phyloP scores from a whole-genome alignment of 1,284 basidiomycete genomes.

The Marasmius tenuissimus region DNA sequence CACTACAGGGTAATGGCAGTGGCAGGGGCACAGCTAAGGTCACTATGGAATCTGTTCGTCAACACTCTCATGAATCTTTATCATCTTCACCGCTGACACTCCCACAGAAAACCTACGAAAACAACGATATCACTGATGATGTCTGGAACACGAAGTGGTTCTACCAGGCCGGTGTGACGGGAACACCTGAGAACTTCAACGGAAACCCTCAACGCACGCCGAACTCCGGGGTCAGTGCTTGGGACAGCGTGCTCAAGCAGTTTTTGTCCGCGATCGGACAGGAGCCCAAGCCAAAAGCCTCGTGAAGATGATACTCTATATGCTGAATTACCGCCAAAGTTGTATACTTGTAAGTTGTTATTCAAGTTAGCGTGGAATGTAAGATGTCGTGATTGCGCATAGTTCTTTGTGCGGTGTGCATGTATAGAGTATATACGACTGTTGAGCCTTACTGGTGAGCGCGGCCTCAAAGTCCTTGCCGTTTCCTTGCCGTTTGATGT shows the following conservation, averaged over 20 bases:
- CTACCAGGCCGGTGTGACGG: not conserved
- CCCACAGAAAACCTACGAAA: not conserved
- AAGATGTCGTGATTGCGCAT: no score
- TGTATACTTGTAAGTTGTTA: no score
- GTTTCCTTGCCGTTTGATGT: no score
- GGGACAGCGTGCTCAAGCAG: not conserved
- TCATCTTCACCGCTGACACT: not conserved
- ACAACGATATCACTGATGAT: not conserved
- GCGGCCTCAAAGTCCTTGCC: no score
- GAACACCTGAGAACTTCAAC: not conserved
- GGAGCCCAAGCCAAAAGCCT: no score
- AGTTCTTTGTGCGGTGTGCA: no score
- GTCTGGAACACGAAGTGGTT: not conserved
- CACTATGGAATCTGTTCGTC: constrained; percentile 1
- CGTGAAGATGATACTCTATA: no score
- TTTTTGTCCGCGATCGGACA: not conserved
- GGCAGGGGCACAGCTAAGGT: not conserved
- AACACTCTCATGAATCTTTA: not conserved
- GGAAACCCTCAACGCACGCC: not conserved
- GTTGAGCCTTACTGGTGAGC: no score
- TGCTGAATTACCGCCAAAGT: no score
- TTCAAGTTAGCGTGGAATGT: no score
- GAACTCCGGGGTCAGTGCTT: not conserved
- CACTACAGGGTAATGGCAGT: not conserved
- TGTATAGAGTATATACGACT: no score